A percentile compares a stretch with the other conserved stretches of the same genome.
Conservation (phyloP, 495 filamentous ascomycete genomes). For the Trichoderma asperelloides region DNA sequence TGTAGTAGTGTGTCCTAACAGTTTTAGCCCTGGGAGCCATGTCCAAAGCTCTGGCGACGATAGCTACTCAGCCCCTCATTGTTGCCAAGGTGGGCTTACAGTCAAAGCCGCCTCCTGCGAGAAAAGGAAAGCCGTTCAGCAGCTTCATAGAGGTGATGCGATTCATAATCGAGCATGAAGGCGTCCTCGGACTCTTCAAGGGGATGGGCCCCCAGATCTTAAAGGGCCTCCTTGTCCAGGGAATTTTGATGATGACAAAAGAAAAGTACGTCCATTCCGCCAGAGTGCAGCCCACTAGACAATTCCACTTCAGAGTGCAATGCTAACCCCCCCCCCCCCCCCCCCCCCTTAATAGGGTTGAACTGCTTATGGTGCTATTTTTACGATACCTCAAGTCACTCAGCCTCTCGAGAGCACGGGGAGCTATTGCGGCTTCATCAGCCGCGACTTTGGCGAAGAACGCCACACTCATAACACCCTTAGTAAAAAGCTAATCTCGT, state of each 20-base stretch:
- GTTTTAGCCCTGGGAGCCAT: conserved; percentile 74
- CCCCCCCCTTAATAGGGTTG: conserved; percentile 61
- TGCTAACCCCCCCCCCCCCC: not conserved
- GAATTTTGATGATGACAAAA: conserved; percentile 98
- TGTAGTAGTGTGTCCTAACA: conserved; percentile 9
- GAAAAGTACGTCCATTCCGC: conserved; percentile 54
- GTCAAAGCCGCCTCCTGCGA: conserved; percentile 74
- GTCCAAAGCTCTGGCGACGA: conserved; percentile 88
- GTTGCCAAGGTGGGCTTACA: conserved; percentile 97
- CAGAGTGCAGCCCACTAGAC: not conserved
- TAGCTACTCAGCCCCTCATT: conserved; percentile 90
- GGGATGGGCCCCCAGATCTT: conserved; percentile 89
- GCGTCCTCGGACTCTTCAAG: conserved; percentile 77
- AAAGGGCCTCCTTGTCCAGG: conserved; percentile 91
- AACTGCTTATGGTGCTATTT: conserved; percentile 73
- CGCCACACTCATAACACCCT: not conserved
- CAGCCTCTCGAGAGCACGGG: not conserved
- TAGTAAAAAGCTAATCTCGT: not conserved
- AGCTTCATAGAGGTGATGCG: conserved; percentile 91
- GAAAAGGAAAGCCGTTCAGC: conserved; percentile 89
- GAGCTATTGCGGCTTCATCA: not conserved
- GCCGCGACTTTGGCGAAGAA: not conserved
- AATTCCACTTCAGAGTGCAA: not conserved
- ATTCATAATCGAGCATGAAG: conserved; percentile 86
- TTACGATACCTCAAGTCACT: conserved; percentile 10